Evolutionary conservation across 2,329 filamentous ascomycete genomes (phyloP).

Genomic region (Bipolaris gigantea): DNA sequence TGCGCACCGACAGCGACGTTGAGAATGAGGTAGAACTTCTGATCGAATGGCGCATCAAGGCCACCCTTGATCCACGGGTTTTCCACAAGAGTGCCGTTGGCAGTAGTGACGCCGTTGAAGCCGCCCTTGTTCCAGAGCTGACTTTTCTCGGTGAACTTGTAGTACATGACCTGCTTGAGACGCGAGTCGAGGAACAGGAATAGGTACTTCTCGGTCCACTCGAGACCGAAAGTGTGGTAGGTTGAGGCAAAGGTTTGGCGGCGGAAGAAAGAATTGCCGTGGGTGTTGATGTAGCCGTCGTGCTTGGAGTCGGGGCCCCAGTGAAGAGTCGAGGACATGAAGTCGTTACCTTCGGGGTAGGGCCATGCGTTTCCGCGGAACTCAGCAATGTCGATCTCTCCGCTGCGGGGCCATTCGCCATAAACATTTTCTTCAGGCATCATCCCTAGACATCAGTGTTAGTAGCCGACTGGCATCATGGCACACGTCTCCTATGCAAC

Average conservation of each 20-base stretch:
- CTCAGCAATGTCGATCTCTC: conserved; percentile 82
- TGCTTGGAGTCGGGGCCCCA: conserved; percentile 59
- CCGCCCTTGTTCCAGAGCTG: conserved; percentile 68
- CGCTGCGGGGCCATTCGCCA: conserved; percentile 74
- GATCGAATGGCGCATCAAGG: conserved; percentile 71
- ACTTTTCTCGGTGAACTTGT: conserved; percentile 58
- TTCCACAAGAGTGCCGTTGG: conserved; percentile 64
- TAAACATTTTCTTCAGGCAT: conserved; percentile 68
- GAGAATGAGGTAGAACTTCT: conserved; percentile 73
- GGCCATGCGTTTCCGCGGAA: conserved; percentile 74
- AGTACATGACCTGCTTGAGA: conserved; percentile 76
- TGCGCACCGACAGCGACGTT: conserved; percentile 76
- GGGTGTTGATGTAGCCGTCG: conserved; percentile 29
- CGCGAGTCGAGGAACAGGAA: conserved; percentile 82
- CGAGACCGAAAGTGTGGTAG: conserved; percentile 71
- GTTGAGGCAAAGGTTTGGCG: conserved; percentile 70
- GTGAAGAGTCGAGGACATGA: conserved; percentile 74
- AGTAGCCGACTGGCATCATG: not conserved
- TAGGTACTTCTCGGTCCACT: conserved; percentile 80
- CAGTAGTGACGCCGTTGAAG: conserved; percentile 62
- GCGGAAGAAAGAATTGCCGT: conserved; percentile 45
- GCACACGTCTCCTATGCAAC: not conserved
- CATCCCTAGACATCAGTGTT: conserved; percentile 47
- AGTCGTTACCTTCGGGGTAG: conserved; percentile 74
- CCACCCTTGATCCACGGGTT: conserved; percentile 67